Evolutionary conservation across 23 red algal genomes (phyloP).

Genomic region (Gracilaria gracilis): DNA sequence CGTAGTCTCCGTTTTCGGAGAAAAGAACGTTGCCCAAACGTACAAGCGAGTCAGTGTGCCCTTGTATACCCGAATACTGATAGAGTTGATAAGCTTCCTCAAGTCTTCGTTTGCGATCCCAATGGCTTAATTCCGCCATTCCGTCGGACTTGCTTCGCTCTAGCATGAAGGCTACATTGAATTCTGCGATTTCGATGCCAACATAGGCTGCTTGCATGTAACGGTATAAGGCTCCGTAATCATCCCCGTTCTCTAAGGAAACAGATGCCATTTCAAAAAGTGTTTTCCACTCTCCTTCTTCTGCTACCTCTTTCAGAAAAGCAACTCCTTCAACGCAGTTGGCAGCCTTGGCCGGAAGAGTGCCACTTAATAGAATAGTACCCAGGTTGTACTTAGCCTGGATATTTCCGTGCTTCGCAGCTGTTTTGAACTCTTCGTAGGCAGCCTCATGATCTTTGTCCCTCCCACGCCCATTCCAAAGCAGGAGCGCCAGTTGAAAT

Average conservation of each 20-base stretch:
- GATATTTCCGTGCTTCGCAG: conserved; percentile 51
- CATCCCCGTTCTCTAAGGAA: conserved; percentile 57
- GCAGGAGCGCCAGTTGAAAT: conserved; percentile 72
- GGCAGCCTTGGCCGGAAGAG: conserved; percentile 19
- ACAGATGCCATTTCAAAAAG: conserved; percentile 62
- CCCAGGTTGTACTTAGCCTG: conserved; percentile 57
- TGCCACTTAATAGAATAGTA: conserved; percentile 49
- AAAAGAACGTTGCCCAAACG: conserved; percentile 72
- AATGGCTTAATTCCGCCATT: conserved; percentile 55
- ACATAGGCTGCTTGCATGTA: conserved; percentile 88
- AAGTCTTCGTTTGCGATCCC: conserved; percentile 54
- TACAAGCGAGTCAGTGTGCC: conserved; percentile 65
- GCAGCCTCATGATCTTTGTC: conserved; percentile 28
- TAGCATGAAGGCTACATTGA: conserved; percentile 84
- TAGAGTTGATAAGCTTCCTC: conserved; percentile 60
- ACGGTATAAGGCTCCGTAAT: conserved; percentile 68
- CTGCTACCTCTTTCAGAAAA: conserved; percentile 80
- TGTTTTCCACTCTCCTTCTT: conserved; percentile 79
- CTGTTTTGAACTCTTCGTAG: conserved; percentile 28
- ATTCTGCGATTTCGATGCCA: conserved; percentile 91
- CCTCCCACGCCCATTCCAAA: conserved; percentile 58
- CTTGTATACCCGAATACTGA: conserved; percentile 64
- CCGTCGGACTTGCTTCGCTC: conserved; percentile 44
- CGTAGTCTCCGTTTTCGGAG: conserved; percentile 48
- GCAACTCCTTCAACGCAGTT: conserved; percentile 65